Evolutionary conservation across 2,329 filamentous ascomycete genomes (phyloP), one percentile per base, ranked within the genome.

Genomic region (Aureobasidium sp.): DNA sequence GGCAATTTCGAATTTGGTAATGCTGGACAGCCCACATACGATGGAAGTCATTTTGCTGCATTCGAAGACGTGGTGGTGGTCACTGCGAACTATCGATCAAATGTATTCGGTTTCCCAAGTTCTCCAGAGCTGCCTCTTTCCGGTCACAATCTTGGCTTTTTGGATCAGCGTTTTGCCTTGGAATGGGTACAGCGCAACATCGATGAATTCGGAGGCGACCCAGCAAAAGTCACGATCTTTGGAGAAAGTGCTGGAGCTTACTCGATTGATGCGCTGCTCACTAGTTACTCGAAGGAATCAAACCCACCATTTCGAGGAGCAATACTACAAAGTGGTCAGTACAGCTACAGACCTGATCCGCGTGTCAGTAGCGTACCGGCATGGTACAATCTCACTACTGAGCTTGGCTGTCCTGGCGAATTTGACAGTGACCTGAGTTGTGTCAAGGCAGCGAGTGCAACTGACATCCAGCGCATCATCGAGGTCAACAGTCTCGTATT

Each of bases 61-160:
- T 69, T 73, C 42, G 69, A 73, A 47, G 71, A 74, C 65, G 71
- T 74, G 7, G 68, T 75, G 36, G 68, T 74, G 14, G 73, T 74
- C 1, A 69, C 69, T 3, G 57, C 66, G 14, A 74, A 74, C 45
- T 74, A 74, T 61, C 63, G 72, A 4, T 73, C 72, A 0, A 74
- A 74, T 45, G 72, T 74, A n/a, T 78, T 78, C 64, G 76, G 76
- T 12, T 78, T 79, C 67, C 71, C 72, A 66, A 66, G 67, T 63
- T 62, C 74, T 62, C 64, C 75, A 62, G 66, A 75, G 65, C 62
- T 77, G 9, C 73, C 73, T 5, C 29, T 67, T n/a, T 66, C 63
- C 1, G 66, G 66, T 7, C 69, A 68, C 27, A 75, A 75, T 45
- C 66, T 73, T 1, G 74, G 74, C n/a, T 74, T 75, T 56, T 63